phyloP scores from a whole-genome alignment of 2,329 filamentous ascomycete species.

The Colletotrichum spaethianum region DNA sequence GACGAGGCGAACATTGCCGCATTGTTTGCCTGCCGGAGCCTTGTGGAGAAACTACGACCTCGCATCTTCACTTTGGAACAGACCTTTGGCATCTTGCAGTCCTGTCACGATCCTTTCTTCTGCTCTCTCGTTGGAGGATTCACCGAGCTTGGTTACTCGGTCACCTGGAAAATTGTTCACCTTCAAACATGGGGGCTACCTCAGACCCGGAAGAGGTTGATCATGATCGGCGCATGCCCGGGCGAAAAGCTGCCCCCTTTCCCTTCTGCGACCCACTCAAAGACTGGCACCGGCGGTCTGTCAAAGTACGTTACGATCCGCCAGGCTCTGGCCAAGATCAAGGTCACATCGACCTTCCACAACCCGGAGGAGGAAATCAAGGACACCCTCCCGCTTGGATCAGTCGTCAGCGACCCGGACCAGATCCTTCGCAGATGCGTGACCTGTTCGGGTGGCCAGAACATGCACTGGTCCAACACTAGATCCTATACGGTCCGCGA shows the following conservation, averaged over 20 bases:
- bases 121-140: conserved; percentile 74
- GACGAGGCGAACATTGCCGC: conserved; percentile 79
- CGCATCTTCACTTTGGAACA: conserved; percentile 85
- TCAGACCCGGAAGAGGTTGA: conserved; percentile 64
- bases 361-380: conserved; percentile 46
- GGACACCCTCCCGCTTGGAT: conserved; percentile 54
- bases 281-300: conserved; percentile 50
- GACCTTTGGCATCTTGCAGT: conserved; percentile 75
- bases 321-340: conserved; percentile 57
- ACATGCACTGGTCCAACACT: conserved; percentile 76
- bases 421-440: conserved; percentile 69
- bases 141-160: conserved; percentile 75
- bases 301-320: conserved; percentile 61
- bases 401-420: conserved; percentile 55
- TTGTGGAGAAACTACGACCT: conserved; percentile 73
- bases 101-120: conserved; percentile 68
- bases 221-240: conserved; percentile 73
- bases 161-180: conserved; percentile 76
- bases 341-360: conserved; percentile 53
- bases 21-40: conserved; percentile 65
- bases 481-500: conserved; percentile 78
- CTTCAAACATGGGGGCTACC: conserved; percentile 66
- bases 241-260: conserved; percentile 80
- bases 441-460: conserved; percentile 73
- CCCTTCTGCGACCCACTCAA: conserved; percentile 72